Percentiles rank a stretch among this genome's conserved stretches.
These are phyloP conservation scores for Phytomonas serpens DNA, from an alignment of 208 protist genomes.

Conservation along the genomic window DNA sequence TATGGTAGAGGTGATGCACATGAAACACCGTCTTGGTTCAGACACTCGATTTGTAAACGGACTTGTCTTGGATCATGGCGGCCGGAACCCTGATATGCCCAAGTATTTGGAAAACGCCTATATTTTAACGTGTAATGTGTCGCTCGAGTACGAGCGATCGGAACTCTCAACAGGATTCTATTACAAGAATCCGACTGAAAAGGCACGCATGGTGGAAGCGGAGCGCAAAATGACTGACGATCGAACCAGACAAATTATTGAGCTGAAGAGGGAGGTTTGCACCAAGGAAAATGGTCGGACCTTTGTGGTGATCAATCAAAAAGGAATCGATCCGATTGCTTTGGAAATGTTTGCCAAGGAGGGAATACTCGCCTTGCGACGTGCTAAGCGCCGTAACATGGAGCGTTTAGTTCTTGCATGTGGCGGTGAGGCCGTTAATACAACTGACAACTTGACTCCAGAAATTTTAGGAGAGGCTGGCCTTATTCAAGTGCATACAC, in stretches of 20 bases:
- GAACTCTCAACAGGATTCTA: constrained; percentile 98
- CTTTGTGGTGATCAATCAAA: constrained; percentile 99
- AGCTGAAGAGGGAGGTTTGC: constrained; percentile 97
- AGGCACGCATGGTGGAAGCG: constrained; percentile 95
- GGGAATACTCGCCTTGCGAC: constrained; percentile 97
- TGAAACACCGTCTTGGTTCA: constrained; percentile 95
- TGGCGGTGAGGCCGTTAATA: constrained; percentile 97
- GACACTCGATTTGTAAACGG: constrained; percentile 98
- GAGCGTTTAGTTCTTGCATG: constrained; percentile 96
- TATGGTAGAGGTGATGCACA: constrained; percentile 99
- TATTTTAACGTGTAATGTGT: constrained; percentile 99
- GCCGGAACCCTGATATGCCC: constrained; percentile 98
- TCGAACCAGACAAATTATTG: constrained; percentile 96
- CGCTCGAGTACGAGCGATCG: constrained; percentile 99
- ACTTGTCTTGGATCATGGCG: constrained; percentile 99
- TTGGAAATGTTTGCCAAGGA: constrained; percentile 99
- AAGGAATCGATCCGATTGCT: constrained; percentile 99
- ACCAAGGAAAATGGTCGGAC: constrained; percentile 89
- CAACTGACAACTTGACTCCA: constrained; percentile 94
- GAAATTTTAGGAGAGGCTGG: constrained; percentile 96
- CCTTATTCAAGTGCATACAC: constrained; percentile 96
- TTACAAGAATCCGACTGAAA: constrained; percentile 96
- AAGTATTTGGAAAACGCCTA: constrained; percentile 95
- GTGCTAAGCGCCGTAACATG: constrained; percentile 99
- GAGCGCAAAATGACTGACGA: constrained; percentile 97